Evolutionary conservation across 352 stramenopile species (phyloP).

Genomic region (Blastocystis sp.): DNA sequence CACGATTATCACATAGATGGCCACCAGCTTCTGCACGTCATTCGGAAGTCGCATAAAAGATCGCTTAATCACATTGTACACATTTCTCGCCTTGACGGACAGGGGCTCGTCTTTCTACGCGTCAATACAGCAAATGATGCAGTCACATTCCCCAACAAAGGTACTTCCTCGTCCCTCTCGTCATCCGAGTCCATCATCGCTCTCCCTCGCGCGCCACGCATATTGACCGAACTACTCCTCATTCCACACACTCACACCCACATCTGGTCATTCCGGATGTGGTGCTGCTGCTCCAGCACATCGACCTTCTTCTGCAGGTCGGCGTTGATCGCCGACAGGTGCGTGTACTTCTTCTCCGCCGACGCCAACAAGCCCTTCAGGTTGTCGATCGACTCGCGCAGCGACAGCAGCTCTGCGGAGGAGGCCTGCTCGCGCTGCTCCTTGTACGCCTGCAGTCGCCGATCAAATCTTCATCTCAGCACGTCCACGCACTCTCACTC

Average conservation of each 20-base stretch:
- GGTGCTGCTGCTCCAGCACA: slow-evolving; percentile 57
- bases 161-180: slow-evolving; percentile 34
- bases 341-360: slow-evolving; percentile 66
- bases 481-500: background rate
- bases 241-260: background rate
- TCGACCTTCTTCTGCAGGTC: slow-evolving; percentile 69
- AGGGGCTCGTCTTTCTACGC: slow-evolving; percentile 34
- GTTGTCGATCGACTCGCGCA: slow-evolving; percentile 43
- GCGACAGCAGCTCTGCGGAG: background rate
- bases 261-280: slow-evolving; percentile 38
- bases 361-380: slow-evolving; percentile 43
- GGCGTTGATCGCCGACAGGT: slow-evolving; percentile 10
- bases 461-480: background rate
- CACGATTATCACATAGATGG: slow-evolving; percentile 21
- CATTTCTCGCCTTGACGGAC: background rate
- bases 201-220: background rate
- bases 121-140: no score
- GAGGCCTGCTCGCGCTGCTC: background rate
- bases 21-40: slow-evolving; percentile 24
- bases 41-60: slow-evolving; percentile 26
- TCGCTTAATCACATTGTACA: slow-evolving; percentile 36
- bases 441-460: background rate
- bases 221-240: slow-evolving; percentile 30
- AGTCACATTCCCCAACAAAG: slow-evolving; percentile 13
- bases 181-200: background rate